phyloP scores from a whole-genome alignment of 1,284 basidiomycete genomes.

The Puccinia coronata region DNA sequence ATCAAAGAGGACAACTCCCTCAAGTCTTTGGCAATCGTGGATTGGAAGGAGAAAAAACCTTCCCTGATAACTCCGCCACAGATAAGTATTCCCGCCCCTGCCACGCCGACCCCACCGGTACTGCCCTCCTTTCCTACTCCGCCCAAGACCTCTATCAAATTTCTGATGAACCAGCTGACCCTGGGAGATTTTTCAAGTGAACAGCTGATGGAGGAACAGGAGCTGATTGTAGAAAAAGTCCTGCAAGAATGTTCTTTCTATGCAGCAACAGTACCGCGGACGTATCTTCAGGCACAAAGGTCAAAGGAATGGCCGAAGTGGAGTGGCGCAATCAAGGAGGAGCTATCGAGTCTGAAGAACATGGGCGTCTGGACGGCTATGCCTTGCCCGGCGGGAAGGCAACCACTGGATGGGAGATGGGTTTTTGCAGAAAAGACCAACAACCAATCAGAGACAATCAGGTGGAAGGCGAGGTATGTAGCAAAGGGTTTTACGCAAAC shows the following conservation, averaged over 20 bases:
- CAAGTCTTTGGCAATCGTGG: background rate
- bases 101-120: too few species aligned
- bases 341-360: background rate
- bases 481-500: background rate
- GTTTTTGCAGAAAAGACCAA: conserved; percentile 9
- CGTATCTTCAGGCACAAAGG: background rate
- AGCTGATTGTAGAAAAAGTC: background rate
- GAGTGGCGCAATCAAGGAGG: background rate
- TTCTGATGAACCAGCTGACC: background rate
- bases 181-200: background rate
- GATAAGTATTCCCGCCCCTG: too few species aligned
- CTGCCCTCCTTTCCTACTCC: background rate
- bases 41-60: too few species aligned
- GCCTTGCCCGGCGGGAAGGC: background rate
- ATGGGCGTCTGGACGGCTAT: conserved; percentile 1
- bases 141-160: background rate
- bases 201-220: background rate
- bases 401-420: background rate
- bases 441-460: too few species aligned
- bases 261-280: too few species aligned
- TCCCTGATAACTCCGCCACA: background rate
- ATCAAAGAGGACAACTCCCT: background rate
- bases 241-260: background rate
- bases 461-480: background rate
- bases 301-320: background rate